phyloP scores from a whole-genome alignment of 2,329 filamentous ascomycete genomes.

The Lasiodiplodia hormozganensis region DNA sequence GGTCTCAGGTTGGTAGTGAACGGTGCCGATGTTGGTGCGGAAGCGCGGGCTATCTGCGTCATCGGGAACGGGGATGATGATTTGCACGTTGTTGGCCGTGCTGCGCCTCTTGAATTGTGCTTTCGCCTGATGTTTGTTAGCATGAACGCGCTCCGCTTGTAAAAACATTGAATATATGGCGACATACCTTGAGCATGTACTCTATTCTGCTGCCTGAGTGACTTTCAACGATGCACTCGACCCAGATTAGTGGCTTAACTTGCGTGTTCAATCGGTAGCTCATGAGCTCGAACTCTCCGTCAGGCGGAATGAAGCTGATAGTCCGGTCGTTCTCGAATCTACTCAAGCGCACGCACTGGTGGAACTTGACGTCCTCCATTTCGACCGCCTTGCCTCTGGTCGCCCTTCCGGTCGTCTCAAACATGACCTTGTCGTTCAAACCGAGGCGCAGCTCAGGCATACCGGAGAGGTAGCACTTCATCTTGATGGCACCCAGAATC shows the following conservation, averaged over 20 bases:
- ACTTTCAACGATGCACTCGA: constrained; percentile 95
- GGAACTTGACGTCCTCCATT: constrained; percentile 99
- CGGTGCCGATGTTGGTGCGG: constrained; percentile 94
- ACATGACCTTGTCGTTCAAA: constrained; percentile 99
- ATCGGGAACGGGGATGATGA: constrained; percentile 94
- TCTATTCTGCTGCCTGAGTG: constrained; percentile 96
- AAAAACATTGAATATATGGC: background rate
- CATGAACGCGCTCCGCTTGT: background rate
- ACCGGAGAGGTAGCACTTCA: constrained; percentile 98
- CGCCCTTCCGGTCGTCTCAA: constrained; percentile 93
- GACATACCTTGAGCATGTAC: constrained; percentile 87
- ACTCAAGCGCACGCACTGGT: constrained; percentile 94
- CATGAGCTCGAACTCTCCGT: constrained; percentile 99
- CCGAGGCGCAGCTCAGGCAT: constrained; percentile 97
- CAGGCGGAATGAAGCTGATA: constrained; percentile 97
- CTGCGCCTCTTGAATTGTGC: constrained; percentile 98
- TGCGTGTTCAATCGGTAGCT: constrained; percentile 98
- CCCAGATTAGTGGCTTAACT: constrained; percentile 98
- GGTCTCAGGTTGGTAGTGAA: constrained; percentile 97
- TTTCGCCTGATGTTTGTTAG: constrained; percentile 64
- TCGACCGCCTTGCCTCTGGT: constrained; percentile 97
- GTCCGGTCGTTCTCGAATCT: constrained; percentile 98
- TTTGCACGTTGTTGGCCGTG: constrained; percentile 98
- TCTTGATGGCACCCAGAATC: constrained; percentile 96
- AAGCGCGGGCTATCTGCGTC: constrained; percentile 96